Evolutionary conservation across 169 alveolate species (phyloP).

Genomic region (Theileria sp.): DNA sequence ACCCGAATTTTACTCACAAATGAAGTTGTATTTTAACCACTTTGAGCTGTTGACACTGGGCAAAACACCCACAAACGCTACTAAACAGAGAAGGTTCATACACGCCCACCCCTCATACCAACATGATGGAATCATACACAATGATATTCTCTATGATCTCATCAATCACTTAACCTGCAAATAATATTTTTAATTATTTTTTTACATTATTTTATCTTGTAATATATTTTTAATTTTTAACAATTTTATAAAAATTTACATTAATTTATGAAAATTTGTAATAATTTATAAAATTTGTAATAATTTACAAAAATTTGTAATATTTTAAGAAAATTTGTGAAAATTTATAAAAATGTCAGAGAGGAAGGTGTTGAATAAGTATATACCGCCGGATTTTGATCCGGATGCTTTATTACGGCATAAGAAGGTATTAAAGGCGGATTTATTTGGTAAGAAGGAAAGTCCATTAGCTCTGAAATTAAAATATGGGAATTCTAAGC

Average conservation of each 20-base stretch:
- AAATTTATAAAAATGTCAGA: constrained; percentile 90
- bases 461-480: constrained; percentile 60
- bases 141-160: constrained; percentile 80
- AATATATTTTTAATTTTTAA: constrained; percentile 9
- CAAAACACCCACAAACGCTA: constrained; percentile 84
- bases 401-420: constrained; percentile 90
- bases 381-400: constrained; percentile 99
- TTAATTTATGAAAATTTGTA: neutral
- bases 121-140: constrained; percentile 81
- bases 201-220: neutral
- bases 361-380: constrained; percentile 95
- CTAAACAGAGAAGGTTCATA: constrained; percentile 82
- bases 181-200: neutral
- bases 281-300: neutral
- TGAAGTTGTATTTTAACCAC: constrained; percentile 68
- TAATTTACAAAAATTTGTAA: neutral
- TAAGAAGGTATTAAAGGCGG: constrained; percentile 80
- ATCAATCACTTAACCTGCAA: constrained; percentile 4
- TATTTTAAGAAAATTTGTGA: neutral
- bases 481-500: constrained; percentile 67
- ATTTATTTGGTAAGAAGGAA: constrained; percentile 72
- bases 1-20: constrained; percentile 35
- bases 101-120: constrained; percentile 82
- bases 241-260: constrained; percentile 28
- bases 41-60: constrained; percentile 83